Conservation (phyloP, 768 basidiomycete genomes). For the Saitozyma sp. region DNA sequence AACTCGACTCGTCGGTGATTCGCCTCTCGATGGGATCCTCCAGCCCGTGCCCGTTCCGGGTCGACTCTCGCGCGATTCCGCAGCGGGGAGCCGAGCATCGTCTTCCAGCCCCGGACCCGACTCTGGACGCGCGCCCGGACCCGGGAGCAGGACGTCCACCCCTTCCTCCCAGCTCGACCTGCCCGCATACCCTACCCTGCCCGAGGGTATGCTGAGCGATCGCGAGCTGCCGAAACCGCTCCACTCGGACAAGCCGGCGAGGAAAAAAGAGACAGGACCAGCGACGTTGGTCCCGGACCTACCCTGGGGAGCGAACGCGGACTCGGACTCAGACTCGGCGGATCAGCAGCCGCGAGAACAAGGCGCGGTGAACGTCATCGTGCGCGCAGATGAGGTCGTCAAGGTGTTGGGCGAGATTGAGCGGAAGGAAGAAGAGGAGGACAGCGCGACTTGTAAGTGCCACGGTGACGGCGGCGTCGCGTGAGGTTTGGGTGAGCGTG, state of each 20-base stretch:
- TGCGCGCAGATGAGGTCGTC: constrained; percentile 9
- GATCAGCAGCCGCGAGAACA: background rate
- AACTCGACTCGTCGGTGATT: too few species aligned
- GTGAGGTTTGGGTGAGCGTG: background rate
- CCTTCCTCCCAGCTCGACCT: constrained; percentile 2
- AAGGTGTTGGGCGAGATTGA: constrained; percentile 42
- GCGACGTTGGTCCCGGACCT: constrained; percentile 24
- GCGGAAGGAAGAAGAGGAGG: constrained; percentile 32
- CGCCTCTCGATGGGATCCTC: too few species aligned
- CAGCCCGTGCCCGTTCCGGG: too few species aligned
- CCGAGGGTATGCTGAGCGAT: background rate
- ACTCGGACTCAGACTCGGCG: constrained; percentile 7
- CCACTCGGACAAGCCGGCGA: constrained; percentile 13
- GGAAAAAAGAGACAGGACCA: constrained; percentile 2
- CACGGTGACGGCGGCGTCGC: too few species aligned
- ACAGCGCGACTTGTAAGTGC: constrained; percentile 30
- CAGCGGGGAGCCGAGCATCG: too few species aligned
- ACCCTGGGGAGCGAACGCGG: constrained; percentile 34
- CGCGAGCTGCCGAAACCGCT: constrained; percentile 26
- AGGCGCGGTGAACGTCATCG: constrained; percentile 8
- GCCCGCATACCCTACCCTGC: constrained; percentile 17
- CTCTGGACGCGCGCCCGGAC: too few species aligned
- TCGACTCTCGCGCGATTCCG: too few species aligned
- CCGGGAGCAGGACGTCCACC: too few species aligned
- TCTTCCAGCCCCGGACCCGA: too few species aligned